phyloP scores from a whole-genome alignment of 1,139 yeast genomes.

The Yamadazyma blattariae region DNA sequence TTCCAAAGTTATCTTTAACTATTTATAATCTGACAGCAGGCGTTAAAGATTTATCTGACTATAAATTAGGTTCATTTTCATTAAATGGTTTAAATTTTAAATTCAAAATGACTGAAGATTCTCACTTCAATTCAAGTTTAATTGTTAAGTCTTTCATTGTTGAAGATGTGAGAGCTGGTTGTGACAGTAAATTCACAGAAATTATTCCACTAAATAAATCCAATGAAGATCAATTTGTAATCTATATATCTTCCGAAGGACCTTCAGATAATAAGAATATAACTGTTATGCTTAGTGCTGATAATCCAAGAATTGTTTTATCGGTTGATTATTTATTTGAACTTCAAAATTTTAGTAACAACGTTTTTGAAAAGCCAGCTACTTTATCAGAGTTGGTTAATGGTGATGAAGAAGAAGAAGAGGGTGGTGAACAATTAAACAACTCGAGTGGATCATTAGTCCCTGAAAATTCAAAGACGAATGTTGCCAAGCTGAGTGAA shows the following conservation, averaged over 20 bases:
- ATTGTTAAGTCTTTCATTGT: conserved; percentile 74
- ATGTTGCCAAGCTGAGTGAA: neutral
- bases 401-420: conserved; percentile 8
- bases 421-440: too few relatives aligned
- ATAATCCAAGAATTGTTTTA: conserved; percentile 75
- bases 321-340: conserved; percentile 87
- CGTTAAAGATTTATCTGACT: conserved; percentile 31
- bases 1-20: conserved; percentile 64
- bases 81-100: conserved; percentile 56
- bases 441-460: neutral
- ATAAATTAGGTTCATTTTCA: conserved; percentile 60
- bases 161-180: conserved; percentile 62
- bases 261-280: conserved; percentile 39
- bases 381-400: conserved; percentile 17
- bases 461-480: neutral
- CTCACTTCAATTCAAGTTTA: conserved; percentile 58
- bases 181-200: conserved; percentile 69
- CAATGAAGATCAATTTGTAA: conserved; percentile 70
- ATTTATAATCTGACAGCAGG: conserved; percentile 58
- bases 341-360: conserved; percentile 58
- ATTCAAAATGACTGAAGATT: conserved; percentile 51
- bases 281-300: conserved; percentile 61
- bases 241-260: conserved; percentile 46
- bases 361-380: conserved; percentile 31
- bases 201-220: conserved; percentile 71